Evolutionary conservation across 2,329 filamentous ascomycete genomes (phyloP).

Genomic region (Anisogramma anomala): DNA sequence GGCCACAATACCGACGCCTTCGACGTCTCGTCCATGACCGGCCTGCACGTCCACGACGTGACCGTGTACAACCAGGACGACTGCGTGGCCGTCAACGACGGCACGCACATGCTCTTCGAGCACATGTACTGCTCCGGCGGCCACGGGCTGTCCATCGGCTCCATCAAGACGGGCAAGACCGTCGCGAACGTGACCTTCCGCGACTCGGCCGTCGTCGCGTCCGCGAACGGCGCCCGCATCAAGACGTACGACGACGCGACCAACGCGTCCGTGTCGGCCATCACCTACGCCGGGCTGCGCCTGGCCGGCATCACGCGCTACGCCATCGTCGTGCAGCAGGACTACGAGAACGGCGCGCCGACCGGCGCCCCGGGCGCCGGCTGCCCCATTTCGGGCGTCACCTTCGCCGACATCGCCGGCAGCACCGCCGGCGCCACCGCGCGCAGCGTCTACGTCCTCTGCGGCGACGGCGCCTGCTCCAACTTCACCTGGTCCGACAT

Average conservation of each 20-base stretch:
- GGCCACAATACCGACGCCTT: constrained; percentile 48
- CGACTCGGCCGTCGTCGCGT: constrained; percentile 37
- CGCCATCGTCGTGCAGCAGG: constrained; percentile 30
- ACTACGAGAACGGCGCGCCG: constrained; percentile 34
- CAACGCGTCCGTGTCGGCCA: constrained; percentile 20
- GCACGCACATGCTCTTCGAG: constrained; percentile 35
- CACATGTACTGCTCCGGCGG: constrained; percentile 32
- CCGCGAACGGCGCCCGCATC: constrained; percentile 40
- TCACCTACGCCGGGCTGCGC: constrained; percentile 20
- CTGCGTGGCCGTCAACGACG: constrained; percentile 46
- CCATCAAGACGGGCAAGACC: constrained; percentile 35
- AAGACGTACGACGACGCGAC: constrained; percentile 37
- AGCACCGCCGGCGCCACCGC: constrained; percentile 25
- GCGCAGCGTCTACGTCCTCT: constrained; percentile 39
- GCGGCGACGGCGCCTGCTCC: constrained; percentile 36
- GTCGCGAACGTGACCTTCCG: constrained; percentile 40
- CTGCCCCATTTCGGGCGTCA: constrained; percentile 41
- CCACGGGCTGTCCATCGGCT: constrained; percentile 32
- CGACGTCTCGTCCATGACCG: constrained; percentile 39
- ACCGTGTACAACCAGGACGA: constrained; percentile 50
- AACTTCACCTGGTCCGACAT: constrained; percentile 44
- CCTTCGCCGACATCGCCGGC: constrained; percentile 31
- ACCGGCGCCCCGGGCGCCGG: constrained; percentile 32
- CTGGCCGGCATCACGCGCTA: constrained; percentile 18
- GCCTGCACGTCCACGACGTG: constrained; percentile 39